Conservation (phyloP, 2,329 filamentous ascomycete genomes). For the Fusarium coffeatum region DNA sequence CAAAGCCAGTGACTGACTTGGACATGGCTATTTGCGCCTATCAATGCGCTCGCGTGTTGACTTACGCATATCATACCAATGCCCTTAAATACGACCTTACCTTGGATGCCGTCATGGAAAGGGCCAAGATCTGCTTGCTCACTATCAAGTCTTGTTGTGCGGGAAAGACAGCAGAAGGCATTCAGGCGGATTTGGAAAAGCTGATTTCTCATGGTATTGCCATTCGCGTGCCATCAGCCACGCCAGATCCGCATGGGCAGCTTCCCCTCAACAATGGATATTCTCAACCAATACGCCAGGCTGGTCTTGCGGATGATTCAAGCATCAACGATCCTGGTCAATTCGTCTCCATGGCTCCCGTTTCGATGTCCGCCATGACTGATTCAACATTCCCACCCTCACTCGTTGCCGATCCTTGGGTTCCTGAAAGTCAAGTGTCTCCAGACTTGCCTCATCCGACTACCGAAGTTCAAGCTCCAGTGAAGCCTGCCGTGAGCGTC, state of each 20-base stretch:
- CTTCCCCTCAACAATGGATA: slow-evolving; percentile 39
- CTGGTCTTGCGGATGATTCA: slow-evolving; percentile 46
- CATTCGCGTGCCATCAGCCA: slow-evolving; percentile 38
- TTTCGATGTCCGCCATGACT: slow-evolving; percentile 41
- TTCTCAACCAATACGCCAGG: slow-evolving; percentile 38
- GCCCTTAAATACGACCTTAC: slow-evolving; percentile 58
- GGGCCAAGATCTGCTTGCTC: slow-evolving; percentile 62
- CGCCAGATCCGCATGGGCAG: slow-evolving; percentile 31
- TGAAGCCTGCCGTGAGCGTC: slow-evolving; percentile 31
- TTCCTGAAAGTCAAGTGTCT: slow-evolving; percentile 46
- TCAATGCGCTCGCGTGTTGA: slow-evolving; percentile 65
- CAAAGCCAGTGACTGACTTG: slow-evolving; percentile 64
- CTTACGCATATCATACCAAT: slow-evolving; percentile 61
- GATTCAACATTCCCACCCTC: slow-evolving; percentile 49
- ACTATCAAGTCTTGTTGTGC: slow-evolving; percentile 64
- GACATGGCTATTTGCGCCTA: slow-evolving; percentile 67
- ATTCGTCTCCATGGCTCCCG: slow-evolving; percentile 31
- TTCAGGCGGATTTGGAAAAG: slow-evolving; percentile 62
- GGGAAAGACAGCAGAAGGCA: slow-evolving; percentile 62
- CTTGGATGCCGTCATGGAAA: slow-evolving; percentile 60
- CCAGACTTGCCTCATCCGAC: slow-evolving; percentile 40
- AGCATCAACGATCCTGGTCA: slow-evolving; percentile 41
- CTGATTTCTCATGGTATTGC: slow-evolving; percentile 60
- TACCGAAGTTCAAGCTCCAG: slow-evolving; percentile 29
- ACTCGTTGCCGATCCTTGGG: slow-evolving; percentile 48